These are phyloP conservation scores for Corynespora cassiicola DNA, from an alignment of 2,329 filamentous ascomycete species.

Conservation along the genomic window DNA sequence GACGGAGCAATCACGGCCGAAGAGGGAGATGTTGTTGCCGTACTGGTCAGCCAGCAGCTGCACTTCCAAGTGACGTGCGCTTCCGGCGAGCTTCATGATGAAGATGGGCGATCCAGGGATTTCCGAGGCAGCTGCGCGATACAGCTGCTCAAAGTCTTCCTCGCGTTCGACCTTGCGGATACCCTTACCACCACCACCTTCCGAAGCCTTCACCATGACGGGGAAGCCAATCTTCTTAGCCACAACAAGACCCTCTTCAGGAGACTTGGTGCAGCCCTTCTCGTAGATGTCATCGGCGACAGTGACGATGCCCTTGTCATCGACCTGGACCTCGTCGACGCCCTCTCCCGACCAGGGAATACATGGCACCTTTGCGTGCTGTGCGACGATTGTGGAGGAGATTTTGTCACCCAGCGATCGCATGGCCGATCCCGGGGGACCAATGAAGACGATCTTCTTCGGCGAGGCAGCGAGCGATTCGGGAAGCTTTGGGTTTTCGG, in stretches of 20 bases:
- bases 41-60: constrained; percentile 98
- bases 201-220: constrained; percentile 99
- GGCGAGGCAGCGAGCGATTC: constrained; percentile 95
- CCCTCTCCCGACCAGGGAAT: constrained; percentile 99
- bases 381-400: constrained; percentile 97
- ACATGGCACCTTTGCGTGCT: constrained; percentile 94
- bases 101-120: constrained; percentile 99
- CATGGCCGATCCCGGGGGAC: constrained; percentile 97
- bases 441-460: constrained; percentile 99
- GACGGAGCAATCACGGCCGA: constrained; percentile 97
- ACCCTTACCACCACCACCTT: constrained; percentile 98
- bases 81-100: constrained; percentile 99
- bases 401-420: constrained; percentile 99
- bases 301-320: constrained; percentile 86
- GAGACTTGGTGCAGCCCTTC: constrained; percentile 88
- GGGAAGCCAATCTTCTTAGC: constrained; percentile 95
- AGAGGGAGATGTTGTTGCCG: constrained; percentile 98
- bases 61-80: constrained; percentile 95
- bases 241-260: constrained; percentile 86
- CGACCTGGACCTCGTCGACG: constrained; percentile 80
- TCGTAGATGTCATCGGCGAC: constrained; percentile 85
- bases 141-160: constrained; percentile 83
- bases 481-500: constrained; percentile 96
- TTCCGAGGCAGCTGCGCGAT: constrained; percentile 95
- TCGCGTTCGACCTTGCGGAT: constrained; percentile 93